These are phyloP conservation scores for Terana coerulea DNA, from an alignment of 768 basidiomycete genomes.

Conservation along the genomic window DNA sequence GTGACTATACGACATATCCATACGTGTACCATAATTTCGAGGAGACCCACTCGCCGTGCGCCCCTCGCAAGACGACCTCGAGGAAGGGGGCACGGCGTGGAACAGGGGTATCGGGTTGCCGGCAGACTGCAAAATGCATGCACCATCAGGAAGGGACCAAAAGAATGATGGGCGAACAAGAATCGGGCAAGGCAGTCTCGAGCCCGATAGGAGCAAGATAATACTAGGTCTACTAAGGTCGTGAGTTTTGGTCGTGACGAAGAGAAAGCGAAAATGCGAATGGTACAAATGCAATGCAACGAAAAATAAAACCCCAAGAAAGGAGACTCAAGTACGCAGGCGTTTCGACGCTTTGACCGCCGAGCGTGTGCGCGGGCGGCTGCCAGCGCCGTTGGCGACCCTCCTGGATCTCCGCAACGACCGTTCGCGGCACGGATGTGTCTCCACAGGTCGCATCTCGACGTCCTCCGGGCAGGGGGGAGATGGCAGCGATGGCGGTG, in stretches of 20 bases:
- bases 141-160: conserved; percentile 4
- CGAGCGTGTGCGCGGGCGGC: conserved; percentile 42
- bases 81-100: background rate
- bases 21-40: conserved; percentile 3
- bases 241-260: conserved; percentile 4
- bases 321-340: conserved; percentile 24
- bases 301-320: too few species aligned
- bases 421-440: conserved; percentile 26
- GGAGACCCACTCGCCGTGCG: background rate
- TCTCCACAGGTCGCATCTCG: conserved; percentile 5
- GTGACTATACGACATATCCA: conserved; percentile 6
- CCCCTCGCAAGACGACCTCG: background rate
- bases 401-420: conserved; percentile 63
- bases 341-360: conserved; percentile 33
- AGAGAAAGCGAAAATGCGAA: conserved; percentile 1
- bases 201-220: background rate
- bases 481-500: background rate
- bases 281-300: background rate
- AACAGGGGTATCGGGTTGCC: conserved; percentile 6
- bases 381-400: conserved; percentile 56
- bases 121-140: conserved; percentile 5
- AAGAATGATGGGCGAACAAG: conserved; percentile 4
- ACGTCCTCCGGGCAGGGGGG: background rate
- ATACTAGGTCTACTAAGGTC: background rate
- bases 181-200: background rate